These are phyloP conservation scores for Suhomyces sp. DNA, from an alignment of 805 yeast genomes.

Conservation along the genomic window DNA sequence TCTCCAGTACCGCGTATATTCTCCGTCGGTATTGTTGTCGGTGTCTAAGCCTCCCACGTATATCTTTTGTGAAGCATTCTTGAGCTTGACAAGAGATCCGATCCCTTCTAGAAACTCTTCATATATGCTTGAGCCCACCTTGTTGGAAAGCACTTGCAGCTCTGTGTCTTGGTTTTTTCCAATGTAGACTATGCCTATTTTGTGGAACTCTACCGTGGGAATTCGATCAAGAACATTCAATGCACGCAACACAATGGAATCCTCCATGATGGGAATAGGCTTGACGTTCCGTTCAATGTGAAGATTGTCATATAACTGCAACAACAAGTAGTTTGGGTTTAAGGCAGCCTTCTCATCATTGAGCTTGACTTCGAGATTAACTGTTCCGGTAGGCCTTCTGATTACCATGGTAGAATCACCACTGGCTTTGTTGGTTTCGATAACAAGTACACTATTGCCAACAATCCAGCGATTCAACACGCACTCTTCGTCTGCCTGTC, in stretches of 20 bases:
- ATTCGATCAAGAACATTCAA: slow-evolving; percentile 65
- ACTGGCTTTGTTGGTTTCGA: slow-evolving; percentile 49
- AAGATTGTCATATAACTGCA: slow-evolving; percentile 50
- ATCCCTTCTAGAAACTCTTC: slow-evolving; percentile 55
- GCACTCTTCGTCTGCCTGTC: slow-evolving; percentile 9
- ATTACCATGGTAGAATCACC: slow-evolving; percentile 54
- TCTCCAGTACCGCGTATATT: slow-evolving; percentile 68
- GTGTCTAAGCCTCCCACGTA: slow-evolving; percentile 80
- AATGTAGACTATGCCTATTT: slow-evolving; percentile 74
- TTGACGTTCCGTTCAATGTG: slow-evolving; percentile 30
- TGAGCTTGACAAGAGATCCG: slow-evolving; percentile 60
- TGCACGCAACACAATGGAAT: slow-evolving; percentile 45
- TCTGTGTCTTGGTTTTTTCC: slow-evolving; percentile 66
- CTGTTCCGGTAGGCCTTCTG: slow-evolving; percentile 67
- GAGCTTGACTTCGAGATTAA: slow-evolving; percentile 40
- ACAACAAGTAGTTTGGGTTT: slow-evolving; percentile 45
- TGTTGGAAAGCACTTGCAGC: slow-evolving; percentile 59
- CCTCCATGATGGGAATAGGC: slow-evolving; percentile 54
- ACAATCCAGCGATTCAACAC: slow-evolving; percentile 52
- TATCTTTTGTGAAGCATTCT: slow-evolving; percentile 45
- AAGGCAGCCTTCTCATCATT: slow-evolving; percentile 17
- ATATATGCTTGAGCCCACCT: slow-evolving; percentile 61
- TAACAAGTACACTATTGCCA: slow-evolving; percentile 55
- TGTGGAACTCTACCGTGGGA: slow-evolving; percentile 75
- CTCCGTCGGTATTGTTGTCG: slow-evolving; percentile 68